These are phyloP conservation scores for Aspergillus novofumigatus DNA, from an alignment of 2,329 filamentous ascomycete species.

Conservation along the genomic window DNA sequence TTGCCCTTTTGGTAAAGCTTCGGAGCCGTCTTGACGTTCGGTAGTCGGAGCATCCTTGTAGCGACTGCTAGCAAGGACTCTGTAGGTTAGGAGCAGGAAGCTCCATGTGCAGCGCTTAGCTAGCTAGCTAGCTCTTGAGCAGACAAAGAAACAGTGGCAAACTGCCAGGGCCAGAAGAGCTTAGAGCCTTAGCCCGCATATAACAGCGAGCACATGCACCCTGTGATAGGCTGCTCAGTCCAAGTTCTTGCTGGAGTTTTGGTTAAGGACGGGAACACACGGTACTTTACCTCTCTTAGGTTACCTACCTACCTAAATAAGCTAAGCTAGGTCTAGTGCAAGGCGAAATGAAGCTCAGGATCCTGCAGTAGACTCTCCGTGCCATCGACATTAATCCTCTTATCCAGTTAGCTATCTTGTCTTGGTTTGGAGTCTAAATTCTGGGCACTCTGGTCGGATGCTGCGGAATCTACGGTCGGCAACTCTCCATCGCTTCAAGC, in stretches of 20 bases:
- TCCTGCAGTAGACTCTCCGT: not conserved
- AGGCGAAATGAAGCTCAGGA: not conserved
- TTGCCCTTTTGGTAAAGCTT: not conserved
- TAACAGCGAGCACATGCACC: constrained; percentile 17
- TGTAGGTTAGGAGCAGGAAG: not conserved
- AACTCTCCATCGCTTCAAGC: not conserved
- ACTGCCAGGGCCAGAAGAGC: not conserved
- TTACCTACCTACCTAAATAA: not conserved
- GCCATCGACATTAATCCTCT: not conserved
- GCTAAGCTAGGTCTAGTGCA: not conserved
- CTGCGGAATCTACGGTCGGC: not conserved
- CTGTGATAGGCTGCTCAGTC: not conserved
- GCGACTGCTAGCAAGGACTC: not conserved
- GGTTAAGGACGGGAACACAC: too few relatives aligned
- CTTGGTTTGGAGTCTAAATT: not conserved
- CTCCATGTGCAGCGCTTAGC: too few relatives aligned
- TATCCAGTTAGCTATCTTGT: not conserved
- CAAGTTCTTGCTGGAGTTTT: not conserved
- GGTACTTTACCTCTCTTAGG: not conserved
- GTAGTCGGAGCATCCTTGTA: not conserved
- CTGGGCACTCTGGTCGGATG: not conserved
- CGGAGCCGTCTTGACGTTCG: not conserved
- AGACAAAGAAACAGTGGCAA: not conserved
- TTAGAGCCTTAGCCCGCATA: constrained; percentile 11
- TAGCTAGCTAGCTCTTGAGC: not conserved